phyloP scores from a whole-genome alignment of 2,329 filamentous ascomycete genomes.

The Dothideomycetes sp. region DNA sequence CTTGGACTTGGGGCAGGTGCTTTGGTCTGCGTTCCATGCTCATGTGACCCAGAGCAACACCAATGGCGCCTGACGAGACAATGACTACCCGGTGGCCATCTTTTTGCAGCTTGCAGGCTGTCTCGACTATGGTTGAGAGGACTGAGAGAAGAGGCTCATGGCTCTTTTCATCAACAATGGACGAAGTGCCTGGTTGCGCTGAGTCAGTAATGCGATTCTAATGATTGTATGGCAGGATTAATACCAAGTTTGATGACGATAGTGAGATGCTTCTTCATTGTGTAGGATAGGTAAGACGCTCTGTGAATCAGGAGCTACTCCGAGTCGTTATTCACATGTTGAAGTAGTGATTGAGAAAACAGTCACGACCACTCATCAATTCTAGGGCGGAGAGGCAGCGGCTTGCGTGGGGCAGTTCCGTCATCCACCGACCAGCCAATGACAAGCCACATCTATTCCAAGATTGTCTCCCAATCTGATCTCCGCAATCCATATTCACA shows the following conservation, averaged over 20 bases:
- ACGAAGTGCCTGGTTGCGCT: slow-evolving; percentile 70
- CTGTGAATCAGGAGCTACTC: slow-evolving; percentile 3
- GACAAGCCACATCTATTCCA: slow-evolving; percentile 4
- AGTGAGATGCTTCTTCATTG: slow-evolving; percentile 63
- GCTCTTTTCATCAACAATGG: slow-evolving; percentile 94
- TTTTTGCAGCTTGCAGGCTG: slow-evolving; percentile 73
- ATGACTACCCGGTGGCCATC: slow-evolving; percentile 93
- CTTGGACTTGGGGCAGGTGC: slow-evolving; percentile 82
- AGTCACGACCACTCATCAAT: slow-evolving; percentile 4
- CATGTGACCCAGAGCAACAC: slow-evolving; percentile 85
- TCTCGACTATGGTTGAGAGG: slow-evolving; percentile 87
- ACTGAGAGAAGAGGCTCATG: slow-evolving; percentile 90
- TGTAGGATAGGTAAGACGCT: slow-evolving; percentile 16
- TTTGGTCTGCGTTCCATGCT: slow-evolving; percentile 80
- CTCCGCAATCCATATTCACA: background rate
- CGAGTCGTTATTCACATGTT: slow-evolving; percentile 5
- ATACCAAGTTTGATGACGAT: slow-evolving; percentile 83
- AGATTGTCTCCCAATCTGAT: slow-evolving; percentile 8
- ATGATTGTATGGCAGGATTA: slow-evolving; percentile 6
- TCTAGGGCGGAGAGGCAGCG: slow-evolving; percentile 4
- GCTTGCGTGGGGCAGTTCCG: background rate
- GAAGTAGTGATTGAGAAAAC: background rate
- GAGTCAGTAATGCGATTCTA: slow-evolving; percentile 1
- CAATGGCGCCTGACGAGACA: slow-evolving; percentile 94
- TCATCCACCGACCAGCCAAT: slow-evolving; percentile 9